These are phyloP conservation scores for Avicennia marina DNA, from an alignment of 257 asterid species.

Conservation along the genomic window DNA sequence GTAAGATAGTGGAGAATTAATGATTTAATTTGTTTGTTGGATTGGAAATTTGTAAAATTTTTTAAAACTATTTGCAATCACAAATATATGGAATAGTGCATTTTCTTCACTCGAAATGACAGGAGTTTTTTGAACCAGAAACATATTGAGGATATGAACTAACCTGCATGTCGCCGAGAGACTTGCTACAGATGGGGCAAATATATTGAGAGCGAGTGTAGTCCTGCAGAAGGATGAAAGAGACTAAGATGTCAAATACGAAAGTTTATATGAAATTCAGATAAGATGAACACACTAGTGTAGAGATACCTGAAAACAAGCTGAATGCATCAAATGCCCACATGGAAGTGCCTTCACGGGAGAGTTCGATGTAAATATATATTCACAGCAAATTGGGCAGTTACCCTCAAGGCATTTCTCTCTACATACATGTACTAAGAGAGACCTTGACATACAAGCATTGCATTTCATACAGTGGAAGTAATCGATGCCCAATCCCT, in stretches of 20 bases:
- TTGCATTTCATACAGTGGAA: constrained; percentile 96
- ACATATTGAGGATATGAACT: constrained; percentile 19
- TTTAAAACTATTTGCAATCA: not conserved
- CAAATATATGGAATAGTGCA: not conserved
- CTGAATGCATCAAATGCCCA: constrained; percentile 88
- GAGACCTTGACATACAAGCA: constrained; percentile 75
- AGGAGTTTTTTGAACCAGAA: not conserved
- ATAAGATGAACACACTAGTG: not conserved
- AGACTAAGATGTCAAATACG: constrained; percentile 13
- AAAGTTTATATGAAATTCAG: not conserved
- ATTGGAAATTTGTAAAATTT: not conserved
- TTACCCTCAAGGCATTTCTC: constrained; percentile 83
- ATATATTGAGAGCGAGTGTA: constrained; percentile 72
- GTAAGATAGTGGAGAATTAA: not conserved
- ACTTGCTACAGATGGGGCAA: constrained; percentile 93
- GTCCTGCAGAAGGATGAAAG: constrained; percentile 40
- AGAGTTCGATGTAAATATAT: constrained; percentile 66
- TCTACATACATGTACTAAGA: constrained; percentile 65
- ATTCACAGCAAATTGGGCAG: constrained; percentile 88
- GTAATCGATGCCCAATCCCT: constrained; percentile 76
- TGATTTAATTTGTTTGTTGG: not conserved
- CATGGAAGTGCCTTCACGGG: constrained; percentile 84
- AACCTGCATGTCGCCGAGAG: constrained; percentile 93
- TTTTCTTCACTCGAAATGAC: not conserved
- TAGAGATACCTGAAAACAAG: constrained; percentile 75